Evolutionary conservation across 2,329 filamentous ascomycete species (phyloP), one percentile per base, ranked within the genome.

Genomic region (Amphichorda felina): DNA sequence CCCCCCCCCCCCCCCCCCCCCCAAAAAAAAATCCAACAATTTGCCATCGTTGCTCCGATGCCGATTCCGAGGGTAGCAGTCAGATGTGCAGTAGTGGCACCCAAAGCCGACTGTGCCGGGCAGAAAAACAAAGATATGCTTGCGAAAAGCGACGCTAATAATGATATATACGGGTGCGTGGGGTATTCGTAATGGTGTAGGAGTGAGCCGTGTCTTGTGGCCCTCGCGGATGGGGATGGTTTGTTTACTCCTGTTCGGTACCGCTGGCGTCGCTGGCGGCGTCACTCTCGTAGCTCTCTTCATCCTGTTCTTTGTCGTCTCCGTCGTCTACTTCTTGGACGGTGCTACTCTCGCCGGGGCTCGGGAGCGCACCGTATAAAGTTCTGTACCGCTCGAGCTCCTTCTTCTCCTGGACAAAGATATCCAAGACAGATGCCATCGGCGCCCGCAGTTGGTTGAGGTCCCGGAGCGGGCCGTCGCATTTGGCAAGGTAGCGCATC

Each of bases 401-500:
- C 21, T 65, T 63, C 39, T 85, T 59, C 50, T 83, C 74, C 21
- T 61, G 55, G 25, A 70, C 60, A 22, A 89, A 64, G 30, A 70
- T 68, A 30, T 63, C 60, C 15, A 93, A 64, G 15, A 95, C 70
- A 13, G 79, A 73, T 9, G 67, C 57, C 70, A 95, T 94, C 3
- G 87, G 82, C 15, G 75, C 80, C 9, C 84, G 77, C 40, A 94
- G 72, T 44, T 85, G 73, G 36, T 82, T 70, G 18, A 94, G 70
- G 42, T 70, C 65, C 30, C 67, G 61, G 33, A 84, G 68, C 2
- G 57, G 56, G 28, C 66, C 72, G 47, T 80, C 74, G 10, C 86
- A 85, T 24, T 72, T 70, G 45, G 85, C 74, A 56, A 93, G 72
- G 56, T 94, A 81, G 33, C 89, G 80, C 48, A 94, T 66, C 10